Evolutionary conservation across 73 alveolate genomes (phyloP).

Genomic region (Halteria grandinella): DNA sequence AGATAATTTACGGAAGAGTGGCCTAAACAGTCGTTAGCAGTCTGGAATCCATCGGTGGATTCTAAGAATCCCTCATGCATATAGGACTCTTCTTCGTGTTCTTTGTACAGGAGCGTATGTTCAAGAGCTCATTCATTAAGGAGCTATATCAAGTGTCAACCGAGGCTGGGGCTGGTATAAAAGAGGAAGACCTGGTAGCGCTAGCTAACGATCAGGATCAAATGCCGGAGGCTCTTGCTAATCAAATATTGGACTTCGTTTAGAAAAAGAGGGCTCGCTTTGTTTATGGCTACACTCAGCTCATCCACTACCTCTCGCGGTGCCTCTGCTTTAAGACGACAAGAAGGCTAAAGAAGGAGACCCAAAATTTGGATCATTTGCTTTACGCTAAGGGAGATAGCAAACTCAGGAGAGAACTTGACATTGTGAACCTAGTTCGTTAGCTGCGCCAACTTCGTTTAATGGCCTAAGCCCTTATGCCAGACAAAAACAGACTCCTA

Average conservation of each 20-base stretch:
- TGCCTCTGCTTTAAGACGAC: constrained; percentile 5
- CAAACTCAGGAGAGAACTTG: constrained; percentile 25
- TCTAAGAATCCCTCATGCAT: constrained; percentile 13
- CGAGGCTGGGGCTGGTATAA: too few relatives aligned
- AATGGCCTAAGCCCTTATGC: constrained; percentile 14
- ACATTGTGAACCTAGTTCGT: constrained; percentile 20
- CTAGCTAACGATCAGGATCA: not conserved
- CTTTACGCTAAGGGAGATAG: constrained; percentile 24
- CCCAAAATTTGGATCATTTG: not conserved
- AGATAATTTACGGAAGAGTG: constrained; percentile 1
- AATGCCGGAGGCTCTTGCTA: not conserved
- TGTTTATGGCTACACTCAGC: not conserved
- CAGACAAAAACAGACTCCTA: constrained; percentile 3
- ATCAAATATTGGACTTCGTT: not conserved
- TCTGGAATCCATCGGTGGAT: constrained; percentile 28
- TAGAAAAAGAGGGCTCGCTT: constrained; percentile 2
- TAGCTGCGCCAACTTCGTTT: not conserved
- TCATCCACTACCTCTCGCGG: not conserved
- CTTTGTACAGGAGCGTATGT: constrained; percentile 12
- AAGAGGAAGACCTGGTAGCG: too few relatives aligned
- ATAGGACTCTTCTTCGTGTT: constrained; percentile 19
- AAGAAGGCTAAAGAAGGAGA: not conserved
- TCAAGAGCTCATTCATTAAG: constrained; percentile 39
- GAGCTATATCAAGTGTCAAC: constrained; percentile 11
- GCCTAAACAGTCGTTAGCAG: constrained; percentile 8